Conservation (phyloP, 352 stramenopile species). For the Globisporangium spiculum region DNA sequence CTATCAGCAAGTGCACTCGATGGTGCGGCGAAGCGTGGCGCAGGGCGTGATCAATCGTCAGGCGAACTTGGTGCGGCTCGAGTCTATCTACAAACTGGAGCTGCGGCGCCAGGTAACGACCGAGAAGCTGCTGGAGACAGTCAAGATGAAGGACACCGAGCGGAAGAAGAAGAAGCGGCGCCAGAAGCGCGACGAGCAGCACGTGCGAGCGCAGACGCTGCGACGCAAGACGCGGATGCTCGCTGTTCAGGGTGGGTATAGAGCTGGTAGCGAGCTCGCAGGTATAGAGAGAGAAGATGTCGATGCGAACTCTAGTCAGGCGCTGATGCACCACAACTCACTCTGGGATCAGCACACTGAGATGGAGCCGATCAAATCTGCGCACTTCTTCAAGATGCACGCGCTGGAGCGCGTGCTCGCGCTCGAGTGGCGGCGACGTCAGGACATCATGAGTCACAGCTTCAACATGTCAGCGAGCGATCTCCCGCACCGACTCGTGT, state of each 20-base stretch:
- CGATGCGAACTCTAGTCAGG: not conserved
- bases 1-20: constrained; percentile 34
- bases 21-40: constrained; percentile 43
- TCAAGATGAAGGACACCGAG: constrained; percentile 22
- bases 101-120: constrained; percentile 50
- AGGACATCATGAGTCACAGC: not conserved
- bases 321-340: constrained; percentile 8
- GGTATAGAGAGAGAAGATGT: not conserved
- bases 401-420: constrained; percentile 46
- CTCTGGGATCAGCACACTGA: constrained; percentile 14
- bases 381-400: constrained; percentile 60
- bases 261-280: not conserved
- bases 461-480: not conserved
- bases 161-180: constrained; percentile 9
- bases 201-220: constrained; percentile 10
- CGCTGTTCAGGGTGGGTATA: not conserved
- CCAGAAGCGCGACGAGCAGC: constrained; percentile 18
- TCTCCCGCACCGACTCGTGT: constrained; percentile 5
- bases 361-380: constrained; percentile 29
- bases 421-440: constrained; percentile 16
- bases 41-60: constrained; percentile 39
- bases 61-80: constrained; percentile 45
- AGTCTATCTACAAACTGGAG: constrained; percentile 62
- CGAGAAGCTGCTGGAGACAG: constrained; percentile 32
- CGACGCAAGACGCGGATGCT: constrained; percentile 4